phyloP scores from a whole-genome alignment of 2,329 filamentous ascomycete genomes.

The Kalaharituber pfeilii region DNA sequence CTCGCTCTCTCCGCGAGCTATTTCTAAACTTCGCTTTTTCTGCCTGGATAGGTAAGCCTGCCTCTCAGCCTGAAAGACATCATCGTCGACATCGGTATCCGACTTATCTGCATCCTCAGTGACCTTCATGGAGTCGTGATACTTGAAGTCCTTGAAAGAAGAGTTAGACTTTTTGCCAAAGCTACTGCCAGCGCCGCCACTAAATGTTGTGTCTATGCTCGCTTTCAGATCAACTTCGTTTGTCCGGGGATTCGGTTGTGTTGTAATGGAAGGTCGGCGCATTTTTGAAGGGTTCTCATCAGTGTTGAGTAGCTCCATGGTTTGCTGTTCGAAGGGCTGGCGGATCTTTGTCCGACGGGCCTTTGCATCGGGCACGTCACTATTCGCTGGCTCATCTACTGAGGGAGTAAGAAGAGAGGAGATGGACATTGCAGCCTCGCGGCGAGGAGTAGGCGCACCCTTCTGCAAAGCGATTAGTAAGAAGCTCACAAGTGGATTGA shows the following conservation, averaged over 20 bases:
- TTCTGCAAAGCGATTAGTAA: not conserved
- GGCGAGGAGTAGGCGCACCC: constrained; percentile 14
- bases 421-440: constrained; percentile 20
- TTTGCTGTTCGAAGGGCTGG: not conserved
- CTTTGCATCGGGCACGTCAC: not conserved
- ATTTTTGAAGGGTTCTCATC: constrained; percentile 4
- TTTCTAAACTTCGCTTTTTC: constrained; percentile 19
- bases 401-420: constrained; percentile 18
- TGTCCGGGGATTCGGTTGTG: constrained; percentile 2
- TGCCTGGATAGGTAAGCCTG: constrained; percentile 18
- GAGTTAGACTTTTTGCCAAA: constrained; percentile 6
- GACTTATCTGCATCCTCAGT: constrained; percentile 16
- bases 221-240: not conserved
- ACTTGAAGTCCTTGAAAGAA: constrained; percentile 19
- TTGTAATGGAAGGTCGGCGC: constrained; percentile 7
- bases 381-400: constrained; percentile 5
- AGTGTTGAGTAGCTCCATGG: not conserved
- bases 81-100: constrained; percentile 18
- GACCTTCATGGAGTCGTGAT: constrained; percentile 19
- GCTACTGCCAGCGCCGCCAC: not conserved
- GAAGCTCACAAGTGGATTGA: constrained; percentile 5
- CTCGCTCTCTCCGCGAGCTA: constrained; percentile 26
- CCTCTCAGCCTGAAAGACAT: constrained; percentile 12
- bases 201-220: not conserved
- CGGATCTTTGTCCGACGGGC: not conserved